These are phyloP conservation scores for Cryptococcus maquisensis DNA, from an alignment of 1,284 basidiomycete genomes.

Conservation along the genomic window DNA sequence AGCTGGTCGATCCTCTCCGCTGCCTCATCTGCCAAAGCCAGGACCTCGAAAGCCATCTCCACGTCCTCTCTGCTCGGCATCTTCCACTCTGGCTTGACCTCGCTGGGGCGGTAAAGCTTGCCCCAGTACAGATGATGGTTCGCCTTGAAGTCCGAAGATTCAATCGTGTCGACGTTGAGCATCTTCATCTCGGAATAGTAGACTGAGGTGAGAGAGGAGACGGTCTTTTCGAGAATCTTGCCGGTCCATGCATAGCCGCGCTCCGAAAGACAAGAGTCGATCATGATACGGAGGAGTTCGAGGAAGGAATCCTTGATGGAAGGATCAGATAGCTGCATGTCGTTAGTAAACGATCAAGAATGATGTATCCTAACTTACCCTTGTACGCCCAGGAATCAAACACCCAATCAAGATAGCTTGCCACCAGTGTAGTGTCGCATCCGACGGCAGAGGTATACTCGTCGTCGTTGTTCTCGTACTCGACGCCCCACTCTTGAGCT, in stretches of 20 bases:
- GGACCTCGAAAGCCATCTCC: constrained; percentile 71
- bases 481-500: constrained; percentile 89
- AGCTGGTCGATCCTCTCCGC: constrained; percentile 64
- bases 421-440: constrained; percentile 90
- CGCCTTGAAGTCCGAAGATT: constrained; percentile 60
- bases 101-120: constrained; percentile 68
- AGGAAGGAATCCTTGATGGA: constrained; percentile 47
- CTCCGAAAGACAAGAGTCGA: constrained; percentile 80
- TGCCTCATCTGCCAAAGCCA: constrained; percentile 59
- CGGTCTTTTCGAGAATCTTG: constrained; percentile 69
- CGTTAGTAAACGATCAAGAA: neutral
- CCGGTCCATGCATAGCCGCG: constrained; percentile 82
- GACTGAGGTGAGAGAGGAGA: constrained; percentile 70
- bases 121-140: constrained; percentile 81
- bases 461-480: constrained; percentile 83
- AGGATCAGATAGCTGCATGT: constrained; percentile 20
- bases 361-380: constrained; percentile 9
- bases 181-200: constrained; percentile 80
- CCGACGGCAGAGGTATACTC: constrained; percentile 73
- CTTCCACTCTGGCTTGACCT: constrained; percentile 87
- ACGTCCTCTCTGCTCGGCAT: constrained; percentile 56
- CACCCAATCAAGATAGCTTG: constrained; percentile 40
- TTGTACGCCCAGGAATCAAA: constrained; percentile 34
- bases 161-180: constrained; percentile 59
- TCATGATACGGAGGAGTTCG: constrained; percentile 63